phyloP scores from a whole-genome alignment of 768 basidiomycete species.

The Sistotremastrum suecicum region DNA sequence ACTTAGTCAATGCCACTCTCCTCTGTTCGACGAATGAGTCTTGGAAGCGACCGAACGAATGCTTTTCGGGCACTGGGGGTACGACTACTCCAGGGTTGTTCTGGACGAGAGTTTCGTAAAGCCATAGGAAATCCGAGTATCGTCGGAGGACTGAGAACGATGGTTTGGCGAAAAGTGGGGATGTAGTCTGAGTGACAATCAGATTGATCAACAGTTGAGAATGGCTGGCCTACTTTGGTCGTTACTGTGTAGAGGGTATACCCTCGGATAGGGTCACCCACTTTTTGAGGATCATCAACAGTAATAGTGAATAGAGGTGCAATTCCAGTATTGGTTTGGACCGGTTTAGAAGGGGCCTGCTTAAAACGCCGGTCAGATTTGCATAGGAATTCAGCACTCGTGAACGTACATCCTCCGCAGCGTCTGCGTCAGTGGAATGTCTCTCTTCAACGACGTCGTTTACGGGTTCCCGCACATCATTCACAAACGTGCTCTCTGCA shows the following conservation, averaged over 20 bases:
- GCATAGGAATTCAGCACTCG: constrained; percentile 6
- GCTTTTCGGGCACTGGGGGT: constrained; percentile 94
- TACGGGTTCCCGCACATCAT: constrained; percentile 13
- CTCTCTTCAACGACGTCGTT: neutral
- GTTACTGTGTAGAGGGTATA: constrained; percentile 97
- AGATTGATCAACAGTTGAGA: neutral
- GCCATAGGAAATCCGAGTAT: constrained; percentile 95
- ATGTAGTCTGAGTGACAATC: constrained; percentile 51
- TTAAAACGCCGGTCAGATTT: neutral
- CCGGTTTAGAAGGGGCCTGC: neutral
- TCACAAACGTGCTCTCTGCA: constrained; percentile 27
- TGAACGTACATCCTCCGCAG: constrained; percentile 20
- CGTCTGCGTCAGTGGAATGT: constrained; percentile 11
- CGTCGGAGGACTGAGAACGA: constrained; percentile 90
- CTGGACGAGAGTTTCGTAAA: constrained; percentile 72
- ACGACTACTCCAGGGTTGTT: constrained; percentile 98
- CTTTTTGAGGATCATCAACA: constrained; percentile 94
- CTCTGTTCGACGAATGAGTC: constrained; percentile 84
- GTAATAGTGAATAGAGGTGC: constrained; percentile 71
- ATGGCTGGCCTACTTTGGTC: constrained; percentile 43
- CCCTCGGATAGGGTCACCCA: constrained; percentile 88
- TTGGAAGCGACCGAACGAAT: constrained; percentile 84
- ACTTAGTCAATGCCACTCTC: constrained; percentile 71
- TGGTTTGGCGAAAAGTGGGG: constrained; percentile 67
- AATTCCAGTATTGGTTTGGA: constrained; percentile 10